Percentiles rank a stretch among this genome's conserved stretches.
Evolutionary conservation across 2,329 filamentous ascomycete species (phyloP).

Genomic region (Sclerotinia minor): DNA sequence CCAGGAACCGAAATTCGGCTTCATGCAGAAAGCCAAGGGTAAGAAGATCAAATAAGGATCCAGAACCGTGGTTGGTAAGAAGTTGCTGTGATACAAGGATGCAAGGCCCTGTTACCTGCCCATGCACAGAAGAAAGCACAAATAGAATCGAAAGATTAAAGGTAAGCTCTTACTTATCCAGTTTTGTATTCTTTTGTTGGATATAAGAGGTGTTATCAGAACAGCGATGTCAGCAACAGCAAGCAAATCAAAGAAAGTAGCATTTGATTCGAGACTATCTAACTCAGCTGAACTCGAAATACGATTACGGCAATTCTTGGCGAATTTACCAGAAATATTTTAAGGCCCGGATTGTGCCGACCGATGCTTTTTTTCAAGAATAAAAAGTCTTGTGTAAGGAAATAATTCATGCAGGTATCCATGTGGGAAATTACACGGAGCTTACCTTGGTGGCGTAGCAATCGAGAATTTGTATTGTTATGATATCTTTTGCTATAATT

Average conservation of each 20-base stretch:
- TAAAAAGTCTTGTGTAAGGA: slow-evolving; percentile 6
- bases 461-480: background rate
- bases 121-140: slow-evolving; percentile 12
- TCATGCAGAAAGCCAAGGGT: slow-evolving; percentile 11
- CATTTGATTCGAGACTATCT: background rate
- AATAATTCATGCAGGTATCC: slow-evolving; percentile 17
- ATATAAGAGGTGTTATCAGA: no score
- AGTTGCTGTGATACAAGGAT: slow-evolving; percentile 13
- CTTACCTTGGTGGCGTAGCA: slow-evolving; percentile 10
- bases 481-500: background rate
- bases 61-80: slow-evolving; percentile 20
- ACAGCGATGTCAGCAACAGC: background rate
- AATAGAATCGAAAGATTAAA: slow-evolving; percentile 4
- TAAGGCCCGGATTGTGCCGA: slow-evolving; percentile 7
- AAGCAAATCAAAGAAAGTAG: background rate
- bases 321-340: background rate
- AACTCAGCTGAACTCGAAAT: background rate
- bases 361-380: background rate
- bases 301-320: slow-evolving; percentile 1
- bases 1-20: slow-evolving; percentile 19
- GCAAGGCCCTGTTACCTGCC: slow-evolving; percentile 13
- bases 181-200: background rate
- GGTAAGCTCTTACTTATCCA: background rate
- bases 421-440: slow-evolving; percentile 18
- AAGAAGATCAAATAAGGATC: slow-evolving; percentile 19